phyloP scores from a whole-genome alignment of 805 yeast genomes.

The Monosporozyma yasuniensis region DNA sequence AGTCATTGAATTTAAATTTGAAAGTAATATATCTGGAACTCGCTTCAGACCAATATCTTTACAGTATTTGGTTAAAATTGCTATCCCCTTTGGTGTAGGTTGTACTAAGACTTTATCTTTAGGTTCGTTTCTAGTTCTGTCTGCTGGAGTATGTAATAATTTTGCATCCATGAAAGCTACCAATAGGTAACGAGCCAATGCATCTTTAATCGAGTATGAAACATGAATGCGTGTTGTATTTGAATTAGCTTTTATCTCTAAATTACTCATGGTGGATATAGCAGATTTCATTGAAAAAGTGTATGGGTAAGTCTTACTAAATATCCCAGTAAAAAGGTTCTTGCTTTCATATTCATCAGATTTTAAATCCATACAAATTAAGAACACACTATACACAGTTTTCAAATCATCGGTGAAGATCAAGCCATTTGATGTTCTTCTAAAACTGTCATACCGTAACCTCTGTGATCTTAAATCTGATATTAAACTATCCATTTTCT shows the following conservation, averaged over 20 bases:
- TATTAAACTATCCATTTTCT: background rate
- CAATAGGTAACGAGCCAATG: constrained; percentile 40
- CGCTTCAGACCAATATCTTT: constrained; percentile 43
- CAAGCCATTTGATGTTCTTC: constrained; percentile 44
- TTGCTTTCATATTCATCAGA: constrained; percentile 17
- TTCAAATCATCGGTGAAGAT: constrained; percentile 50
- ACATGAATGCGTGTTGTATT: constrained; percentile 44
- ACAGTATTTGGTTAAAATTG: constrained; percentile 54
- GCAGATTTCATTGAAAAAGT: constrained; percentile 49
- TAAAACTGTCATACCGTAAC: constrained; percentile 36
- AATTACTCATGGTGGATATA: constrained; percentile 38
- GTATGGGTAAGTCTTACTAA: constrained; percentile 37
- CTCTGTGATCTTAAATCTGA: constrained; percentile 28
- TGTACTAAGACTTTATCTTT: constrained; percentile 45
- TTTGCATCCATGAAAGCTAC: constrained; percentile 49
- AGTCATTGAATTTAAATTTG: constrained; percentile 63
- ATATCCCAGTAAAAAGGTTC: background rate
- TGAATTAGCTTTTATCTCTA: constrained; percentile 42
- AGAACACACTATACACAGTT: constrained; percentile 48
- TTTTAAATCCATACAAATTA: constrained; percentile 35
- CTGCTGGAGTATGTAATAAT: constrained; percentile 65
- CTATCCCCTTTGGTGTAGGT: constrained; percentile 88
- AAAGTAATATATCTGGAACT: constrained; percentile 41
- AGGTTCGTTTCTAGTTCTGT: constrained; percentile 50
- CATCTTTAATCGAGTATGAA: constrained; percentile 44